Conservation (phyloP, 768 basidiomycete species). For the Agrocybe chaxingu region DNA sequence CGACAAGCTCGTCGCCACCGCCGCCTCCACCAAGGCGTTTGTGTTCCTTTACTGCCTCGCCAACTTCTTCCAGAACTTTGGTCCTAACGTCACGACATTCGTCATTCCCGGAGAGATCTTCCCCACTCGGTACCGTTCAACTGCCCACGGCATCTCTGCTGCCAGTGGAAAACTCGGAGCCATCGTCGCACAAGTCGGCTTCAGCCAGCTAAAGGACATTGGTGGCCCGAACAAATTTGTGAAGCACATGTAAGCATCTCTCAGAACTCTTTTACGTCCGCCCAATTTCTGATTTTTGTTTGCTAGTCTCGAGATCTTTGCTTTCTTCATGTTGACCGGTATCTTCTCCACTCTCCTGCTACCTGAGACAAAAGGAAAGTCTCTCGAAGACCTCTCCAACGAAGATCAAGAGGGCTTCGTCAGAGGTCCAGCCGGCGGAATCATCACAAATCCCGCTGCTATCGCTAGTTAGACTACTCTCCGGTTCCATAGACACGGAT, state of each 20-base stretch:
- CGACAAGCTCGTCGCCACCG: slow-evolving; percentile 47
- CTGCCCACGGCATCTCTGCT: slow-evolving; percentile 81
- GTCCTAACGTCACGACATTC: slow-evolving; percentile 80
- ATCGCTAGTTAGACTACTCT: neutral
- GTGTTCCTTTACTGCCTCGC: slow-evolving; percentile 85
- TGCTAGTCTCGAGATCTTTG: slow-evolving; percentile 70
- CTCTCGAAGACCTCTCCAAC: slow-evolving; percentile 72
- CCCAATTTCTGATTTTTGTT: slow-evolving; percentile 1
- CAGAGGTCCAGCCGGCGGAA: slow-evolving; percentile 16
- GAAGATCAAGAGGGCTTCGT: slow-evolving; percentile 68
- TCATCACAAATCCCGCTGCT: neutral
- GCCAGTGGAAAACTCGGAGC: slow-evolving; percentile 84
- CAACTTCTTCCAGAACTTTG: slow-evolving; percentile 90
- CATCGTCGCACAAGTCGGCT: slow-evolving; percentile 77
- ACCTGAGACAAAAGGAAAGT: slow-evolving; percentile 69
- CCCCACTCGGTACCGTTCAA: slow-evolving; percentile 87
- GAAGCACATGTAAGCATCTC: slow-evolving; percentile 58
- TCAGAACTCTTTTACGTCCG: neutral
- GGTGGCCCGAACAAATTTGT: slow-evolving; percentile 61
- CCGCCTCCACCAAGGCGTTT: slow-evolving; percentile 50
- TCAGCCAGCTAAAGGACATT: slow-evolving; percentile 64
- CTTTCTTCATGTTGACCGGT: slow-evolving; percentile 84
- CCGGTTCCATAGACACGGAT: no score
- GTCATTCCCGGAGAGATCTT: slow-evolving; percentile 79
- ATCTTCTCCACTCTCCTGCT: slow-evolving; percentile 77